Conservation (phyloP, 2,329 filamentous ascomycete genomes). For the Monosporascus sp. region DNA sequence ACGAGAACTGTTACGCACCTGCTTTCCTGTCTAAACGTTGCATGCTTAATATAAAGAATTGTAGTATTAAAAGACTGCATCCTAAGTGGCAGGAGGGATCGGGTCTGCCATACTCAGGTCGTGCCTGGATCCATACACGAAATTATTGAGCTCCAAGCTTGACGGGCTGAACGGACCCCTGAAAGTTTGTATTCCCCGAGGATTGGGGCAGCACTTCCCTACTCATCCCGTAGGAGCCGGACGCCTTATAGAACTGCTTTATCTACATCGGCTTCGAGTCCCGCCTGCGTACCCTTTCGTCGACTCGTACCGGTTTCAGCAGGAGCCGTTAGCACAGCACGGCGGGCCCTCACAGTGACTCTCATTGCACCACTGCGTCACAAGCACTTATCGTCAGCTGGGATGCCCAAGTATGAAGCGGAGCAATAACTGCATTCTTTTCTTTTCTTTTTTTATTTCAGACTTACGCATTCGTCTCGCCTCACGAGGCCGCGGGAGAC, state of each 20-base stretch:
- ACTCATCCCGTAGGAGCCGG: too few relatives aligned
- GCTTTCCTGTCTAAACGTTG: not conserved
- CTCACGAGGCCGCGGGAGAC: not conserved
- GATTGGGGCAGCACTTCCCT: not conserved
- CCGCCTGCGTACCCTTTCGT: not conserved
- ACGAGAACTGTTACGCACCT: not conserved
- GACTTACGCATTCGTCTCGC: slow-evolving; percentile 1
- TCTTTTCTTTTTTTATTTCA: too few relatives aligned
- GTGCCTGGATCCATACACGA: not conserved
- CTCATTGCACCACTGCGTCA: slow-evolving; percentile 1
- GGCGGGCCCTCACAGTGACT: not conserved
- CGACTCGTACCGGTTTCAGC: not conserved
- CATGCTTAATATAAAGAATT: not conserved
- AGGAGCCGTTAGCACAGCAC: slow-evolving; percentile 4
- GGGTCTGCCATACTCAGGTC: not conserved
- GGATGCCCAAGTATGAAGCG: too few relatives aligned
- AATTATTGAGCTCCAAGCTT: not conserved
- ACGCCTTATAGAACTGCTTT: too few relatives aligned
- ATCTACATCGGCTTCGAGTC: not conserved
- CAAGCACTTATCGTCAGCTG: not conserved
- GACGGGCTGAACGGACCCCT: not conserved
- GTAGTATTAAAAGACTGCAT: not conserved
- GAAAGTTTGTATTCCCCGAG: not conserved
- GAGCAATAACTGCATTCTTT: not conserved
- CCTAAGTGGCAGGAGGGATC: not conserved